Base-by-base conservation (phyloP, 164 flowering plant species). In the Houttuynia cordata region DNA sequence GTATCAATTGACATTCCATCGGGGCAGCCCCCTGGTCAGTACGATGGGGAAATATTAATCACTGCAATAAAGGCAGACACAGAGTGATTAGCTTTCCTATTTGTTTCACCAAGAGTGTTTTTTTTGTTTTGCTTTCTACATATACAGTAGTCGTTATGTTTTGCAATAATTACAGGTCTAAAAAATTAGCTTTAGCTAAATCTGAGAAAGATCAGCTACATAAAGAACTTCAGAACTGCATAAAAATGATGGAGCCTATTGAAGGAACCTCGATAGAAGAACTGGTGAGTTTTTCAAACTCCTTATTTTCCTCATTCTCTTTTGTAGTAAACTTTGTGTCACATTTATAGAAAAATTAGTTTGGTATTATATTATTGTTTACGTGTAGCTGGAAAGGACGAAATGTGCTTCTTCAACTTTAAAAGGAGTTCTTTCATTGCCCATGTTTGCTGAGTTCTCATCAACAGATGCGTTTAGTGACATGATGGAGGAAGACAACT, bases 401-500 rank as follows among this genome's bases (percentile, higher is more conserved):
- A 83, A 79, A 70, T 81, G 88, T 60, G 83, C 85, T 51, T 68
- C 79, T 67, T 59, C 86, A 60, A 64, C 79, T 65, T 76, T 93
- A 71, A 86, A 79, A 78, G 78, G 78, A 69, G 69, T 80, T 76
- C 80, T 87, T 66, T 69, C 71, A 30, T 80, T 86, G 24, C 86
- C 91, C 58, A 67, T 73, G 60, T 90, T 93, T 79, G 72, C 81
- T 57, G 96, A 84, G 70, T 75, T 77, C 67, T 66, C 68, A 69
- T 70, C 78, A 72, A 90, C 84, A 57, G 82, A 81, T 79, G 91
- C 83, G 41, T 66, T 76, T 24, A 68, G 66, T 51, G 98, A 93
- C 79, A 71, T 89, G 87, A 92, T 92, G 94, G 96, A 87, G 39
- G 97, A 89, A 72, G 98, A 92, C 78, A 79, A 75, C 45, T 59